phyloP scores from a whole-genome alignment of 2,329 filamentous ascomycete genomes.

The Pseudocercospora ulei region DNA sequence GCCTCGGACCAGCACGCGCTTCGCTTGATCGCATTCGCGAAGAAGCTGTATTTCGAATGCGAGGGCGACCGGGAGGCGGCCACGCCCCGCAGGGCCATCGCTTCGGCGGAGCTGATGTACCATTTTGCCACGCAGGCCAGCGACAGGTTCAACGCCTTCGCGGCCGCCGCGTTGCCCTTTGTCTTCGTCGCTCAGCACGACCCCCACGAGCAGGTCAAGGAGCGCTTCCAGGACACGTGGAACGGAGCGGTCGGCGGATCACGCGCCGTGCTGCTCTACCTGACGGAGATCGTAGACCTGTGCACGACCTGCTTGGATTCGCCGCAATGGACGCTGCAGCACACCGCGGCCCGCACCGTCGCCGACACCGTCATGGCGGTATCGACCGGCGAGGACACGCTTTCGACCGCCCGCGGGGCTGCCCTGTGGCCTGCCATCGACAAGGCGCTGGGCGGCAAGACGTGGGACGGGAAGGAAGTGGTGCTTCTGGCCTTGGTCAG shows the following conservation, averaged over 20 bases:
- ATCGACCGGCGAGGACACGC: conserved; percentile 43
- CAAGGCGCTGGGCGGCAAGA: conserved; percentile 73
- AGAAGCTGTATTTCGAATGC: conserved; percentile 67
- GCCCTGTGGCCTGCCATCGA: conserved; percentile 73
- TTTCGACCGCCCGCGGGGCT: conserved; percentile 38
- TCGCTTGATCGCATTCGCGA: conserved; percentile 47
- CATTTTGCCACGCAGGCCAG: conserved; percentile 77
- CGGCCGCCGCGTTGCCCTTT: conserved; percentile 69
- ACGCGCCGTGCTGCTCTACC: conserved; percentile 70
- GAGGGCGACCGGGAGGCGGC: conserved; percentile 56
- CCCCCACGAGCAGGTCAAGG: conserved; percentile 64
- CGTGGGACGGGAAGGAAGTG: conserved; percentile 83
- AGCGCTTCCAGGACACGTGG: conserved; percentile 80
- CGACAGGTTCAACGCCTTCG: conserved; percentile 73
- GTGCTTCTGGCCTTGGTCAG: conserved; percentile 69
- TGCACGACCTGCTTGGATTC: conserved; percentile 61
- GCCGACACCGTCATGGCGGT: conserved; percentile 63
- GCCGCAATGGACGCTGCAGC: conserved; percentile 80
- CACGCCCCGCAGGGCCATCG: conserved; percentile 44
- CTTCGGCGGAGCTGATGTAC: conserved; percentile 72
- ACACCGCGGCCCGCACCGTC: conserved; percentile 71
- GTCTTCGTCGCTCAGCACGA: conserved; percentile 83
- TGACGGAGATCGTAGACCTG: conserved; percentile 68
- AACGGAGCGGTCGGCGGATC: conserved; percentile 78
- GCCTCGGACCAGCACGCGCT: conserved; percentile 52